Conservation (phyloP, 768 basidiomycete species). For the Panaeolus cyanescens region DNA sequence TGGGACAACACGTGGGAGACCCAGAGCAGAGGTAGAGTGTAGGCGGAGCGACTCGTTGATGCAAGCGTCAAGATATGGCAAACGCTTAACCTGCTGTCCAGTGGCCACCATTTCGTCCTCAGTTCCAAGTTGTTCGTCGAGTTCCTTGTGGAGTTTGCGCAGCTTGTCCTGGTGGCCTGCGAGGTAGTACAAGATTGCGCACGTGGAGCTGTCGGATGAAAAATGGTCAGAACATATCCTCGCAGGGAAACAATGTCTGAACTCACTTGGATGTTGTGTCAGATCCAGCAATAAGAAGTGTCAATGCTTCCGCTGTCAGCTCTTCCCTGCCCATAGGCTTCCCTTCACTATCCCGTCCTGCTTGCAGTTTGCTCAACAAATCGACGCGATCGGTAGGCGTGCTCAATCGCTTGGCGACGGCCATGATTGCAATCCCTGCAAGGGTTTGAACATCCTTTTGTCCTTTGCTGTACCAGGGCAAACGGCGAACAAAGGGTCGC, state of each 20-base stretch:
- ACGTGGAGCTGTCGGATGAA: constrained; percentile 66
- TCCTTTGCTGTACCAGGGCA: constrained; percentile 81
- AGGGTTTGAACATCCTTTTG: constrained; percentile 66
- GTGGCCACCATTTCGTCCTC: constrained; percentile 64
- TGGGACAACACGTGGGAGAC: constrained; percentile 80
- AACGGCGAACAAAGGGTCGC: constrained; percentile 61
- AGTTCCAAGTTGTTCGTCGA: constrained; percentile 59
- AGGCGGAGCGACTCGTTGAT: constrained; percentile 86
- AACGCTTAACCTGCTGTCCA: constrained; percentile 68
- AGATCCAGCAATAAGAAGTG: constrained; percentile 85
- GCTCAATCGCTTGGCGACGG: constrained; percentile 74
- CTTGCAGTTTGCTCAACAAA: constrained; percentile 78
- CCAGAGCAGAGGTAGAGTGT: constrained; percentile 83
- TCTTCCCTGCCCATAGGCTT: constrained; percentile 81
- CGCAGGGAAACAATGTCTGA: neutral
- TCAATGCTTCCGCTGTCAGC: constrained; percentile 86
- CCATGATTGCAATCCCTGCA: constrained; percentile 78
- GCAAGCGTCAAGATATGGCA: constrained; percentile 83
- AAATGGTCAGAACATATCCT: constrained; percentile 4
- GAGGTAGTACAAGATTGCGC: constrained; percentile 86
- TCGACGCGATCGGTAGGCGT: constrained; percentile 76
- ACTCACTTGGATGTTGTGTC: constrained; percentile 92
- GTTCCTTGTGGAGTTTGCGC: constrained; percentile 73
- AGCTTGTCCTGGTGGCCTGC: constrained; percentile 67
- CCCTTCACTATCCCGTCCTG: constrained; percentile 77